phyloP scores from a whole-genome alignment of 2,329 filamentous ascomycete genomes.

The Sarocladium oryzae region DNA sequence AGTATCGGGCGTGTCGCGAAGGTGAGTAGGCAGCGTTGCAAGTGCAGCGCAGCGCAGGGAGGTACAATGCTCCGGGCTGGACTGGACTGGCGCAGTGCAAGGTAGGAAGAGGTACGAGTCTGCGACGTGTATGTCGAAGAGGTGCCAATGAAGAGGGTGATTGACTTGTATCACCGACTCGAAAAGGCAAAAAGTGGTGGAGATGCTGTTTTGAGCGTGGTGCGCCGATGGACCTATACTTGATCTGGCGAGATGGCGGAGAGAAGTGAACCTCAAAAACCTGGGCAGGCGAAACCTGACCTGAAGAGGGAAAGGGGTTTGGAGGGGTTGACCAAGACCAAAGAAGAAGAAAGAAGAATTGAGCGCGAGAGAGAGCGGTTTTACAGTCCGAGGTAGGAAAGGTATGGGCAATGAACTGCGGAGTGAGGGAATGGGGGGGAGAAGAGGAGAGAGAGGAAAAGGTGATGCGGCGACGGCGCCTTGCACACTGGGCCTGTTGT shows the following conservation, averaged over 20 bases:
- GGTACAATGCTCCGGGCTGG: not conserved
- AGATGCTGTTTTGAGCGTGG: conserved; percentile 60
- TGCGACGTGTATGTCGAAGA: not conserved
- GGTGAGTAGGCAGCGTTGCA: not conserved
- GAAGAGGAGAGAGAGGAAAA: not conserved
- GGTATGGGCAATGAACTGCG: conserved; percentile 2
- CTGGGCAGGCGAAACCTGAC: conserved; percentile 8
- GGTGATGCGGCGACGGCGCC: not conserved
- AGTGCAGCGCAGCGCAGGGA: not conserved
- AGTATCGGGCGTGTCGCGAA: conserved; percentile 3
- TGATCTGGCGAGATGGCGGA: conserved; percentile 52
- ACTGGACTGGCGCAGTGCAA: not conserved
- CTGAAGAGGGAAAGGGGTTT: conserved; percentile 8
- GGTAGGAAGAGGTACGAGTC: not conserved
- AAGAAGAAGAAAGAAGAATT: conserved; percentile 8
- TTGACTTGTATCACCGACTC: conserved; percentile 30
- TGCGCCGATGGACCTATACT: conserved; percentile 58
- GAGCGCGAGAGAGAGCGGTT: conserved; percentile 2
- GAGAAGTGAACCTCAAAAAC: conserved; percentile 14
- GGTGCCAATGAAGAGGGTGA: conserved; percentile 10
- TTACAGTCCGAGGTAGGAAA: conserved; percentile 9
- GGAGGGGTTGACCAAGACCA: conserved; percentile 8
- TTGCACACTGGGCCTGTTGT: not conserved
- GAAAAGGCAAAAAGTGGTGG: conserved; percentile 52
- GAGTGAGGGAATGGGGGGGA: not conserved